These are phyloP conservation scores for Carpinus fangiana DNA, from an alignment of 306 rosid genomes.

Conservation along the genomic window DNA sequence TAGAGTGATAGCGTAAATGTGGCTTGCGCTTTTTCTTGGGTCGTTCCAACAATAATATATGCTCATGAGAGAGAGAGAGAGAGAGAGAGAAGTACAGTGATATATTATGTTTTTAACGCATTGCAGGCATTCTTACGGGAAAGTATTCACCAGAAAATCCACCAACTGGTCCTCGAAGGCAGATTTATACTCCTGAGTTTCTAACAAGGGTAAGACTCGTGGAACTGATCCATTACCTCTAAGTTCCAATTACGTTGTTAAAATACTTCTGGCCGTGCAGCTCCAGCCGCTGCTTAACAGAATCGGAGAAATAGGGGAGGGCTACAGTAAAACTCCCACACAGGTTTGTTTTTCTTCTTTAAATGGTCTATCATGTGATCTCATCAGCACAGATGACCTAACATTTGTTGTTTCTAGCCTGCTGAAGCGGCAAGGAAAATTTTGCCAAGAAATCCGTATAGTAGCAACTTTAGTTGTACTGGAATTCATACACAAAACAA, in stretches of 20 bases:
- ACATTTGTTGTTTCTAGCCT: neutral
- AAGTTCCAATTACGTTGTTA: conserved; percentile 27
- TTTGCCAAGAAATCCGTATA: neutral
- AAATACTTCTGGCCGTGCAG: conserved; percentile 47
- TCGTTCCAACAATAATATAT: too few relatives aligned
- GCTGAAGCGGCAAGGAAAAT: neutral
- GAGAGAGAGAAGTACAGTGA: neutral
- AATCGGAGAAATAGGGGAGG: conserved; percentile 63
- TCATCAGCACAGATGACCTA: neutral
- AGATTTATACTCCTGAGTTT: conserved; percentile 75
- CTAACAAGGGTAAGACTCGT: conserved; percentile 49
- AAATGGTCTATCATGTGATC: conserved; percentile 9
- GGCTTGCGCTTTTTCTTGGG: too few relatives aligned
- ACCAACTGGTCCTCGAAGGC: conserved; percentile 79
- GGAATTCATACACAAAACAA: neutral
- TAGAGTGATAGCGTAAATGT: too few relatives aligned
- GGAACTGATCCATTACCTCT: conserved; percentile 11
- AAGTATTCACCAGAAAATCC: conserved; percentile 79
- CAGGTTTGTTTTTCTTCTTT: conserved; percentile 54
- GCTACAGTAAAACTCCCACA: conserved; percentile 59
- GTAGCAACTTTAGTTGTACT: neutral
- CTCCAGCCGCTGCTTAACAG: conserved; percentile 79
- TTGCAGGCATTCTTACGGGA: conserved; percentile 79
- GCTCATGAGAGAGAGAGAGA: too few relatives aligned
- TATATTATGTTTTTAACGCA: conserved; percentile 8